These are phyloP conservation scores for Plantago coronopus DNA, from an alignment of 305 asterid genomes.

Conservation along the genomic window DNA sequence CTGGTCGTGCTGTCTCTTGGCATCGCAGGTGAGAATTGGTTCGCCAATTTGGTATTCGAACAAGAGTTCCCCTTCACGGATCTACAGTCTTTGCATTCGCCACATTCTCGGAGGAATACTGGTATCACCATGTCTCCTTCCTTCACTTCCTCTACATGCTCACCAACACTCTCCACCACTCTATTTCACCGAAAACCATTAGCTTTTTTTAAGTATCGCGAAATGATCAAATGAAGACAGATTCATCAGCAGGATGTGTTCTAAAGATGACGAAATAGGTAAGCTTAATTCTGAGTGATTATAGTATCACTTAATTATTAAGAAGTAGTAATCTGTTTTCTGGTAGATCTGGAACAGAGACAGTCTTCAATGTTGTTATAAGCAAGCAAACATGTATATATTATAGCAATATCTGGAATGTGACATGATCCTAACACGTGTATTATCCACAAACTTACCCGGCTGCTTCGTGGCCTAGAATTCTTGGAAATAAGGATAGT, in stretches of 20 bases:
- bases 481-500: neutral
- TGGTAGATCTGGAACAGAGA: too few species aligned
- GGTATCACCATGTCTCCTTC: slow-evolving; percentile 49
- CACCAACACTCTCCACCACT: slow-evolving; percentile 52
- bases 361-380: too few species aligned
- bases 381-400: too few species aligned
- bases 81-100: slow-evolving; percentile 40
- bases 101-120: slow-evolving; percentile 43
- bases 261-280: too few species aligned
- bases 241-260: too few species aligned
- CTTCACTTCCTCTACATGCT: slow-evolving; percentile 28
- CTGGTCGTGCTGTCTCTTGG: slow-evolving; percentile 48
- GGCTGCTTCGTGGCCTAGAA: slow-evolving; percentile 13
- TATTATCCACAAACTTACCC: slow-evolving; percentile 1
- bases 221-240: too few species aligned
- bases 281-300: too few species aligned
- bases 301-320: too few species aligned
- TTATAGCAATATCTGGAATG: neutral
- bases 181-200: slow-evolving; percentile 18
- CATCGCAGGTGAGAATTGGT: slow-evolving; percentile 21
- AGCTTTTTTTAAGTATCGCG: too few species aligned
- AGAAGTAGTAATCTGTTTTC: too few species aligned
- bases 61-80: slow-evolving; percentile 43
- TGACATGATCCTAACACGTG: neutral
- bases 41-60: slow-evolving; percentile 28